A percentile compares a stretch with the other conserved stretches of the same genome.
These are phyloP conservation scores for Pleurotus pulmonarius DNA, from an alignment of 768 basidiomycete species.

Conservation along the genomic window DNA sequence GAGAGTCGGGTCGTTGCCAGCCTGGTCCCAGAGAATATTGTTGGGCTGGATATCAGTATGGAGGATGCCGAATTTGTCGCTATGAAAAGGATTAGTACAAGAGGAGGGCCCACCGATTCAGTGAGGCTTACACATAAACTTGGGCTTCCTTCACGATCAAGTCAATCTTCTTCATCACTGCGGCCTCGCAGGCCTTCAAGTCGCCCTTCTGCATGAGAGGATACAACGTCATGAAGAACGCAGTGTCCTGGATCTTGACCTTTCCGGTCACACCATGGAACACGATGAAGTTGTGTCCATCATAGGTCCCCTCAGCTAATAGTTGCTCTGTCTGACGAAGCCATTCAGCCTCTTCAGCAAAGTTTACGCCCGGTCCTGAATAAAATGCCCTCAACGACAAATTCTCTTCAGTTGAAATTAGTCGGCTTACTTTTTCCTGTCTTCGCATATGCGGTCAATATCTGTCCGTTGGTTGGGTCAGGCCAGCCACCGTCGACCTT, in stretches of 20 bases:
- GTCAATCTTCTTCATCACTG: background rate
- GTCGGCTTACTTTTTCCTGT: background rate
- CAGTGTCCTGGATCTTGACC: background rate
- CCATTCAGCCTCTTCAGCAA: background rate
- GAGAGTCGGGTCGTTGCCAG: background rate
- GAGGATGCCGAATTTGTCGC: background rate
- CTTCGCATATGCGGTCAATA: background rate
- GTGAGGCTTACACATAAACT: background rate
- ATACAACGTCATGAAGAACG: background rate
- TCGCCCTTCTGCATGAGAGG: background rate
- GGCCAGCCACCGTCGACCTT: background rate
- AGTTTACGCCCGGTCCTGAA: background rate
- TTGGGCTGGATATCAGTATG: slow-evolving; percentile 1
- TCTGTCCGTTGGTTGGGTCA: background rate
- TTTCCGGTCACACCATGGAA: background rate
- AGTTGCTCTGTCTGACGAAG: background rate
- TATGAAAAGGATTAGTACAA: background rate
- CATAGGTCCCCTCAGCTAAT: background rate
- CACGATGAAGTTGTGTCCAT: background rate
- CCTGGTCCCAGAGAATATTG: slow-evolving; percentile 1
- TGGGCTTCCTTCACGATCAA: background rate
- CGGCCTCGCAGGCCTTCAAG: background rate
- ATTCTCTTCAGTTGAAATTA: background rate
- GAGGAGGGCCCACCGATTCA: too few relatives aligned
- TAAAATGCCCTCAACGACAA: background rate